Conservation (phyloP, 768 basidiomycete genomes). For the Lepiota venenata region DNA sequence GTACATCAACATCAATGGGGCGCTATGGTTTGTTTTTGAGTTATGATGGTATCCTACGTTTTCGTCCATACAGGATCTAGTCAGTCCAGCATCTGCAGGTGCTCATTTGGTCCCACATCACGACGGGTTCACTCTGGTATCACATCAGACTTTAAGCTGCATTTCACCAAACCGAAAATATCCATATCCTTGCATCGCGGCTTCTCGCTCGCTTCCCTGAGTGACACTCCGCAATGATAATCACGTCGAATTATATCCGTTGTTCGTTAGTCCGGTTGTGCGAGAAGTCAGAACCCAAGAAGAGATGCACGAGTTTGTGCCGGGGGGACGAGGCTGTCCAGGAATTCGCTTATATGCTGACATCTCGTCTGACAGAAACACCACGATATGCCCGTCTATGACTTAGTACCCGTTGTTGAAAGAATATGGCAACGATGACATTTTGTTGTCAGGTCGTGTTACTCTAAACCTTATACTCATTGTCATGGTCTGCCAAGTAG, state of each 20-base stretch:
- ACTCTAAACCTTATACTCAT: background rate
- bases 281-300: background rate
- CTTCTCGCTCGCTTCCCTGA: background rate
- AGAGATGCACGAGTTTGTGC: no score
- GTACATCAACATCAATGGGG: background rate
- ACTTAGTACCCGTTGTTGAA: background rate
- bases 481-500: no score
- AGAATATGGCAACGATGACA: slow-evolving; percentile 8
- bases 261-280: background rate
- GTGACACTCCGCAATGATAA: background rate
- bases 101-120: no score
- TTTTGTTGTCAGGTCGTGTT: background rate
- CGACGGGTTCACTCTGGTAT: no score
- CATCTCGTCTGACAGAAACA: background rate
- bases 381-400: background rate
- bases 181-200: background rate
- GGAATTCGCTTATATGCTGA: background rate
- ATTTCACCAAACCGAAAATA: no score
- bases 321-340: background rate
- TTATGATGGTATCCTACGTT: background rate
- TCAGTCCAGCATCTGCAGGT: background rate
- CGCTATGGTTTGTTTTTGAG: background rate
- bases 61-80: background rate
- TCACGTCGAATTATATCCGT: background rate
- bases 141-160: no score